phyloP scores from a whole-genome alignment of 805 yeast species.

The Yarrowia sp. region DNA sequence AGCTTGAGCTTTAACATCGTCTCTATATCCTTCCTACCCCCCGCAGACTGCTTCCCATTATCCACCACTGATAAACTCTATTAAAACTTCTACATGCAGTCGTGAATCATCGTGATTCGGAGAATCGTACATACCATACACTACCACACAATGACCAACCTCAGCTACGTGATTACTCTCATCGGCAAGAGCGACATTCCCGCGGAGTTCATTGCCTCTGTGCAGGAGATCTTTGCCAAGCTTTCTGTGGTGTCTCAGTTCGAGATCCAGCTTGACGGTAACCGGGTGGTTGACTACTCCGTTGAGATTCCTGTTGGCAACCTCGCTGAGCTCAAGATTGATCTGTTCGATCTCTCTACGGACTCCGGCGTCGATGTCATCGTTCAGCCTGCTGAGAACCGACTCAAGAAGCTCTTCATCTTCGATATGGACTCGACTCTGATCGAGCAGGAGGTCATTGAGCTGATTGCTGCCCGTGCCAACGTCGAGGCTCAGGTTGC shows the following conservation, averaged over 20 bases:
- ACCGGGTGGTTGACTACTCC: slow-evolving; percentile 54
- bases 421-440: slow-evolving; percentile 98
- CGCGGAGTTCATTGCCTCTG: slow-evolving; percentile 2
- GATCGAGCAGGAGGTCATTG: slow-evolving; percentile 96
- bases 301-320: slow-evolving; percentile 43
- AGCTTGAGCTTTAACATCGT: no score
- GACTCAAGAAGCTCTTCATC: slow-evolving; percentile 67
- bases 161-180: slow-evolving; percentile 18
- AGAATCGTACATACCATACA: neutral
- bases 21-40: no score
- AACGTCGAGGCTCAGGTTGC: slow-evolving; percentile 86
- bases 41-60: neutral
- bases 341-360: slow-evolving; percentile 45
- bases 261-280: slow-evolving; percentile 44
- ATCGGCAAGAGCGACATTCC: slow-evolving; percentile 25
- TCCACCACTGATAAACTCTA: neutral
- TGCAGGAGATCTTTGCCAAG: slow-evolving; percentile 13
- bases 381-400: slow-evolving; percentile 51
- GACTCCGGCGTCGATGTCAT: slow-evolving; percentile 53
- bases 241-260: slow-evolving; percentile 11
- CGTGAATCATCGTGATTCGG: slow-evolving; percentile 1
- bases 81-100: slow-evolving; percentile 6
- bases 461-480: slow-evolving; percentile 93
- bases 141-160: slow-evolving; percentile 4
- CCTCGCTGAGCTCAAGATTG: slow-evolving; percentile 41